Conservation (phyloP, 345 rosid genomes). For the Lumnitzera racemosa region DNA sequence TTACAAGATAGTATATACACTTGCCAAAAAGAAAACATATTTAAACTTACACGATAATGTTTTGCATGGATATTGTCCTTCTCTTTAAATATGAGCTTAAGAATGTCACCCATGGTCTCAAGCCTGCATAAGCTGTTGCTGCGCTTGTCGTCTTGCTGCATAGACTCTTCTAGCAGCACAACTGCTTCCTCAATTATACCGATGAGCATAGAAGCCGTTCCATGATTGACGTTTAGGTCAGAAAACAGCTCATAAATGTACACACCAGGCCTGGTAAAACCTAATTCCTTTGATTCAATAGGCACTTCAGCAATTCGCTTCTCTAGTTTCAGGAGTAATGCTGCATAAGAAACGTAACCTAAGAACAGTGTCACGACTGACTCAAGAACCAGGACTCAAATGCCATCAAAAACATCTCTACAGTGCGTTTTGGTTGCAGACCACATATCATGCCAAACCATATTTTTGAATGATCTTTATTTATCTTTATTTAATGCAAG, state of each 20-base stretch:
- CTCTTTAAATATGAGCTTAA: slow-evolving; percentile 65
- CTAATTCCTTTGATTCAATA: slow-evolving; percentile 65
- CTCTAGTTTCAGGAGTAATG: slow-evolving; percentile 85
- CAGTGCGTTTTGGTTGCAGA: not conserved
- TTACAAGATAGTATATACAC: not conserved
- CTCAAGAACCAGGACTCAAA: too few species aligned
- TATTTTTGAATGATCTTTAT: too few species aligned
- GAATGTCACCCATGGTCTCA: slow-evolving; percentile 64
- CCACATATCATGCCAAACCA: not conserved
- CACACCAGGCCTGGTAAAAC: slow-evolving; percentile 89
- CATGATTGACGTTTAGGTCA: slow-evolving; percentile 71
- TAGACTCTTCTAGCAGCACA: slow-evolving; percentile 68
- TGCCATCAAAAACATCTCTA: too few species aligned
- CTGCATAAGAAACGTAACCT: slow-evolving; percentile 32
- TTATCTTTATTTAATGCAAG: too few species aligned
- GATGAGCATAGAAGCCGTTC: slow-evolving; percentile 69
- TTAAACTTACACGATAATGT: slow-evolving; percentile 67
- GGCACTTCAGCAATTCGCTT: slow-evolving; percentile 76
- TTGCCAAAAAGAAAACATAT: slow-evolving; percentile 6
- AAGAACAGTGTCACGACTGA: not conserved
- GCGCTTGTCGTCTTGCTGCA: slow-evolving; percentile 37
- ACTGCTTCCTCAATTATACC: slow-evolving; percentile 67
- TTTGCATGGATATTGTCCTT: slow-evolving; percentile 48
- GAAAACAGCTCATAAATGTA: slow-evolving; percentile 76
- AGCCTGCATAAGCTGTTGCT: slow-evolving; percentile 53